A percentile compares a stretch with the other conserved stretches of the same genome.
phyloP scores from a whole-genome alignment of 768 basidiomycete genomes.

The Pulveroboletus sp. region DNA sequence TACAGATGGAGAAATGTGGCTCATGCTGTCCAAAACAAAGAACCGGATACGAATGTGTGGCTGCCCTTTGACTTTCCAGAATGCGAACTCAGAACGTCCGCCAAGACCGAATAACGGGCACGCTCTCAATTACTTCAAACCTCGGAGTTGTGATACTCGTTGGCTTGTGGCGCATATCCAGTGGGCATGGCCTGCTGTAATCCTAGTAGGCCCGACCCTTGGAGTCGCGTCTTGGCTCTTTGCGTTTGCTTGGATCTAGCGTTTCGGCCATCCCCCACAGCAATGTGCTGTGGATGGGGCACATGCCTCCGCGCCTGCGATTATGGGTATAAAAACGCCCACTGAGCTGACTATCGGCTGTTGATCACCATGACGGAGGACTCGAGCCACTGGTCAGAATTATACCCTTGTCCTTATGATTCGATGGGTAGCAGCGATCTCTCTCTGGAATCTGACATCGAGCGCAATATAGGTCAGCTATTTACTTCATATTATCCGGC shows the following conservation, averaged over 20 bases:
- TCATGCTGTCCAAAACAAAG: constrained; percentile 7
- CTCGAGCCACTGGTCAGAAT: constrained; percentile 2
- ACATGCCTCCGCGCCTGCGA: background rate
- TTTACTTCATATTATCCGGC: background rate
- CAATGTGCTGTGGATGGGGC: constrained; percentile 21
- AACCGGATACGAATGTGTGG: constrained; percentile 4
- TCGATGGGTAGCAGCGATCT: background rate
- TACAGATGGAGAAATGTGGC: background rate
- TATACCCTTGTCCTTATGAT: constrained; percentile 1
- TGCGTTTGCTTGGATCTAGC: constrained; percentile 1
- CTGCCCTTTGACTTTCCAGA: constrained; percentile 15
- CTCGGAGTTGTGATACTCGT: constrained; percentile 22
- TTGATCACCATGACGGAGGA: constrained; percentile 14
- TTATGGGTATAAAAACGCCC: constrained; percentile 11
- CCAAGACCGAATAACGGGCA: background rate
- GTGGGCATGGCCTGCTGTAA: constrained; percentile 5
- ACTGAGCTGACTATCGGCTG: background rate
- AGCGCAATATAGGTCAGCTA: background rate
- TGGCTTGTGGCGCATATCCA: constrained; percentile 3
- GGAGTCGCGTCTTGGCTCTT: background rate
- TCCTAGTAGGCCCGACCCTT: background rate
- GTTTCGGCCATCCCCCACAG: constrained; percentile 13
- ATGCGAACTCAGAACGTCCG: constrained; percentile 2
- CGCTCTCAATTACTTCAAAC: constrained; percentile 2
- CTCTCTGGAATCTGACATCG: background rate